These are phyloP conservation scores for Cardamine resedifolia DNA, from an alignment of 345 rosid genomes.

Conservation along the genomic window DNA sequence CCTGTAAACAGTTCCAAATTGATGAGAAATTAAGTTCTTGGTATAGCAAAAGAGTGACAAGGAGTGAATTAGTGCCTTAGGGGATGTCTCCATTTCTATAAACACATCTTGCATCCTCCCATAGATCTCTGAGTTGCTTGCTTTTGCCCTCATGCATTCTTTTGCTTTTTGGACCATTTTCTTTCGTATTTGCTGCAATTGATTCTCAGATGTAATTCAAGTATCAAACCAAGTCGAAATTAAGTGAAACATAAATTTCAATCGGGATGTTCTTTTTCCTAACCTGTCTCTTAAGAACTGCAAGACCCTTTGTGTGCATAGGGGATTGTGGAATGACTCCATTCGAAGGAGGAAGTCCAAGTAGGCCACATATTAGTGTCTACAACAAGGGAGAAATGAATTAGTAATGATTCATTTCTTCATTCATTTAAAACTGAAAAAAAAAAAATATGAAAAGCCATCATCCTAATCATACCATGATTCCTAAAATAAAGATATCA, in stretches of 20 bases:
- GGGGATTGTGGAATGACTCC: conserved; percentile 94
- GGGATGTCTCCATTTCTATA: conserved; percentile 57
- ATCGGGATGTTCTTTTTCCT: background rate
- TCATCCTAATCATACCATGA: conserved; percentile 49
- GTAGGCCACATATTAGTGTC: conserved; percentile 80
- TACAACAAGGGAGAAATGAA: conserved; percentile 29
- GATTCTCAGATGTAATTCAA: conserved; percentile 7
- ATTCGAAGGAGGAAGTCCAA: conserved; percentile 81
- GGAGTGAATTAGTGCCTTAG: conserved; percentile 38
- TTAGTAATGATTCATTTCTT: background rate
- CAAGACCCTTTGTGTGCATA: conserved; percentile 88
- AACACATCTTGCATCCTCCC: conserved; percentile 67
- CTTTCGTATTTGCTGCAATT: conserved; percentile 53
- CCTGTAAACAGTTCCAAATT: conserved; percentile 37
- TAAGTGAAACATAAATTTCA: background rate
- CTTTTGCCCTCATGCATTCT: conserved; percentile 62
- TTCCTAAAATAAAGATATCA: conserved; percentile 65
- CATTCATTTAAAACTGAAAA: background rate
- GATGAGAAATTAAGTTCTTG: conserved; percentile 25
- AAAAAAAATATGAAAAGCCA: background rate
- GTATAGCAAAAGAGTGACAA: background rate
- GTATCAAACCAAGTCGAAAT: background rate
- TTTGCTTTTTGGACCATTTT: conserved; percentile 68
- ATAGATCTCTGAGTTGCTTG: conserved; percentile 62
- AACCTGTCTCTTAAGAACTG: conserved; percentile 74